These are phyloP conservation scores for Oryza australiensis DNA, from an alignment of 176 grass and related monocot genomes.

Conservation along the genomic window DNA sequence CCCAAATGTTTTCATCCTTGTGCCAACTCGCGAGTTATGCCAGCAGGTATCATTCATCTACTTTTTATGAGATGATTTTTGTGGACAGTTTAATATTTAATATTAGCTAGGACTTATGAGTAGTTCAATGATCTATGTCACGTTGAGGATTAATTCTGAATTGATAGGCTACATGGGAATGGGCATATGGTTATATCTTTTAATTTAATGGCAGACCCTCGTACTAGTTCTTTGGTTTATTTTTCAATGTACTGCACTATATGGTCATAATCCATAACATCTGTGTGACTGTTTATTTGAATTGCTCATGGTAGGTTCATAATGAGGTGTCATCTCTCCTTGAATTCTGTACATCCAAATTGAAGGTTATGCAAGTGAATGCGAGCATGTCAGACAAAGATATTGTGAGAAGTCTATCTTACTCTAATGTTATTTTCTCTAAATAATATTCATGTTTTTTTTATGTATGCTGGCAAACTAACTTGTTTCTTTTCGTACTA, in stretches of 20 bases:
- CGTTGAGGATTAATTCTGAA: not conserved
- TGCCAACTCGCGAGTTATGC: conserved; percentile 87
- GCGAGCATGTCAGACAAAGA: conserved; percentile 69
- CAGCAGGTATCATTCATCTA: conserved; percentile 59
- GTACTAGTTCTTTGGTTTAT: conserved; percentile 2
- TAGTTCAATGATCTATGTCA: conserved; percentile 18
- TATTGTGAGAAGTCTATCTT: conserved; percentile 60
- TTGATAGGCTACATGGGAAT: conserved; percentile 10
- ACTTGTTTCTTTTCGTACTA: conserved; percentile 12
- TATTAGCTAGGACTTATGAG: not conserved
- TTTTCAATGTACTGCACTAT: not conserved
- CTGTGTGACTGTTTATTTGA: not conserved
- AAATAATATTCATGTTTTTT: not conserved
- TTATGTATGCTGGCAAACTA: conserved; percentile 33
- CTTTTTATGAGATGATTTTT: not conserved
- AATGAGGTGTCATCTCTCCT: conserved; percentile 77
- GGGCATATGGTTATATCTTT: not conserved
- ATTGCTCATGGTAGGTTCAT: conserved; percentile 57
- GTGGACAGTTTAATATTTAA: not conserved
- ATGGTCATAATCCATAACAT: not conserved
- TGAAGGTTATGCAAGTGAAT: conserved; percentile 75
- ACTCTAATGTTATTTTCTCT: conserved; percentile 4
- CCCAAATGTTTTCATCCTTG: conserved; percentile 76
- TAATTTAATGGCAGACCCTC: not conserved
- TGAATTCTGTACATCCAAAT: conserved; percentile 76